Evolutionary conservation across 108 stramenopile species (phyloP).

Genomic region (Nitzschia sp.): DNA sequence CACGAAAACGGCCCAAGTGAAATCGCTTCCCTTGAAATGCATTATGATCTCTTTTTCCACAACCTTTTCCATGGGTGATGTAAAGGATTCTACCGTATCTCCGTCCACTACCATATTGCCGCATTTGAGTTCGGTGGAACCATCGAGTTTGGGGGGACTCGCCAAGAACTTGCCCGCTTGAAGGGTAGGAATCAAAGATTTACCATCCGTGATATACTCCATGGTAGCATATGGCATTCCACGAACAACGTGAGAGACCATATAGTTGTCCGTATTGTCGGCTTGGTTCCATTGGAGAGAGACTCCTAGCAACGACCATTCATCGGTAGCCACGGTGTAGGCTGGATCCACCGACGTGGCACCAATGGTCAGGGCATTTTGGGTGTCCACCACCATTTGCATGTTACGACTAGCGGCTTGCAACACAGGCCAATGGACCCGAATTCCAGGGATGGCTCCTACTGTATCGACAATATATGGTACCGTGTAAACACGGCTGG

Average conservation of each 20-base stretch:
- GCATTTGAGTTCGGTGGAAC: constrained; percentile 6
- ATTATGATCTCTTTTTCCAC: constrained; percentile 57
- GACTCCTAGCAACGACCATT: constrained; percentile 45
- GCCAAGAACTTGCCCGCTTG: constrained; percentile 18
- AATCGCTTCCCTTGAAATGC: constrained; percentile 59
- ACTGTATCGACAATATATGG: constrained; percentile 66
- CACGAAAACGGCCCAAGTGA: constrained; percentile 85
- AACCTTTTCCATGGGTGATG: constrained; percentile 4
- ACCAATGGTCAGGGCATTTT: constrained; percentile 70
- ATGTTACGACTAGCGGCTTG: constrained; percentile 41
- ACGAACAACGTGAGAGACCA: constrained; percentile 71
- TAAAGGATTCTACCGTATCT: constrained; percentile 10
- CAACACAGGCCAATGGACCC: constrained; percentile 50
- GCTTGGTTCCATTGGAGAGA: constrained; percentile 44
- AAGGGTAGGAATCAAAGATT: constrained; percentile 8
- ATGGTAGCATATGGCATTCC: constrained; percentile 87
- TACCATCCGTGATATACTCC: constrained; percentile 23
- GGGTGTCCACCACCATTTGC: constrained; percentile 48
- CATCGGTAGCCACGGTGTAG: background rate
- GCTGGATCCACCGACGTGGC: background rate
- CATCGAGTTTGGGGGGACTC: constrained; percentile 1
- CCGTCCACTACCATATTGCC: constrained; percentile 28
- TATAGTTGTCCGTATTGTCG: constrained; percentile 18
- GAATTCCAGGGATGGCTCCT: constrained; percentile 44
- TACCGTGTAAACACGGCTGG: constrained; percentile 56